Evolutionary conservation across 768 basidiomycete genomes (phyloP).

Genomic region (Suillus subaureus): DNA sequence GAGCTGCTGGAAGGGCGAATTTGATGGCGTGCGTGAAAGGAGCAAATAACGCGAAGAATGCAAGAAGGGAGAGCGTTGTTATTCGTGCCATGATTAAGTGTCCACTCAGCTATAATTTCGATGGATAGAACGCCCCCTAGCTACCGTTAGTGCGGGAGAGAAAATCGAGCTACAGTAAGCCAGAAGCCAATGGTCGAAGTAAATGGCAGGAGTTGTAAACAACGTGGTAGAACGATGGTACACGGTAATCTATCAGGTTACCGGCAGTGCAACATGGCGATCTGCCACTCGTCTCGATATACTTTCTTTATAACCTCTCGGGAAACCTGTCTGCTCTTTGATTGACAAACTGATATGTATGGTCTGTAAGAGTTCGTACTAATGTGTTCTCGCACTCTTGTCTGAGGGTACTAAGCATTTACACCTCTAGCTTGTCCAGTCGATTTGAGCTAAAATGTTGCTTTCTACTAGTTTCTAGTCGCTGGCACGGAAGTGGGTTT

Average conservation of each 20-base stretch:
- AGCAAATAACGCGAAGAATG: slow-evolving; percentile 32
- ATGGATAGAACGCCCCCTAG: neutral
- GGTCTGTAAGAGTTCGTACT: neutral
- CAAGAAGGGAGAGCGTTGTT: slow-evolving; percentile 21
- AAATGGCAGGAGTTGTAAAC: neutral
- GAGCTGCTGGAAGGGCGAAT: slow-evolving; percentile 73
- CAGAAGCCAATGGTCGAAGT: neutral
- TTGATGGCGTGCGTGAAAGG: slow-evolving; percentile 67
- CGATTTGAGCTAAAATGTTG: neutral
- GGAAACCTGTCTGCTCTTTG: too few species aligned
- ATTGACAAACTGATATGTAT: neutral
- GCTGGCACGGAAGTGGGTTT: neutral
- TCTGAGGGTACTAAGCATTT: neutral
- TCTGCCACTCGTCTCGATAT: too few species aligned
- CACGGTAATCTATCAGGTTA: neutral
- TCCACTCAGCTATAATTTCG: neutral
- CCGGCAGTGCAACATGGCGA: too few species aligned
- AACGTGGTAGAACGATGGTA: neutral
- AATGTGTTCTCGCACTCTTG: neutral
- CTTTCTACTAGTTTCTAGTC: too few species aligned
- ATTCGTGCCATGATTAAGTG: neutral
- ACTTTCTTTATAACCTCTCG: neutral
- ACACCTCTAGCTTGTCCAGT: neutral
- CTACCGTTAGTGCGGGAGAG: neutral
- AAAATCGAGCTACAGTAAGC: neutral